Conservation (phyloP, 805 yeast species). For the Kregervanrija pseudodelftensis region DNA sequence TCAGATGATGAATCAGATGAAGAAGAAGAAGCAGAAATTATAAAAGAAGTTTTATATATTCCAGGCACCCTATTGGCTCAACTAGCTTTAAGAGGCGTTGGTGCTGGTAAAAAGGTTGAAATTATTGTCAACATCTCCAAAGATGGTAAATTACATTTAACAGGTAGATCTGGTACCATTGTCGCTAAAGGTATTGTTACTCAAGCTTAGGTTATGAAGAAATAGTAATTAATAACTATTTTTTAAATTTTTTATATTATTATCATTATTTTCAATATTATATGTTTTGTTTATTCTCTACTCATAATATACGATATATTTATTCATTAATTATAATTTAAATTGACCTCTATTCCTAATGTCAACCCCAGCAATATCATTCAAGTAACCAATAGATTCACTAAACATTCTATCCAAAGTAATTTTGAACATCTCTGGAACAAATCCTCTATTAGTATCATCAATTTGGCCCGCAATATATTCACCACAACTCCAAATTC, state of each 20-base stretch:
- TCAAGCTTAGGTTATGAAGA: slow-evolving; percentile 14
- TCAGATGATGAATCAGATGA: slow-evolving; percentile 44
- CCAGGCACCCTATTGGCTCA: slow-evolving; percentile 74
- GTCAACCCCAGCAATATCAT: slow-evolving; percentile 2
- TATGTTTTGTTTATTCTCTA: not conserved
- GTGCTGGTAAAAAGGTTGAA: slow-evolving; percentile 61
- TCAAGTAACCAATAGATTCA: not conserved
- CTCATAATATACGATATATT: not conserved
- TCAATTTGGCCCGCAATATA: slow-evolving; percentile 27
- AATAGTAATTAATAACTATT: not conserved
- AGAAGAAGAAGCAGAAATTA: slow-evolving; percentile 82
- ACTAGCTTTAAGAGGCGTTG: slow-evolving; percentile 64
- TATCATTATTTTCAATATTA: not conserved
- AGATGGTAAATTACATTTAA: slow-evolving; percentile 57
- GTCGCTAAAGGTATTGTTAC: slow-evolving; percentile 43
- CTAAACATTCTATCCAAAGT: slow-evolving; percentile 7
- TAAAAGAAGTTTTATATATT: slow-evolving; percentile 65
- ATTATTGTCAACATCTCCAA: slow-evolving; percentile 56
- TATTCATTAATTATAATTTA: slow-evolving; percentile 2
- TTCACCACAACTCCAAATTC: slow-evolving; percentile 34
- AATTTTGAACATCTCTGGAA: slow-evolving; percentile 8
- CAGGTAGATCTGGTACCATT: slow-evolving; percentile 50
- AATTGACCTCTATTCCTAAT: slow-evolving; percentile 2
- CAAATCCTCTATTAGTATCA: not conserved
- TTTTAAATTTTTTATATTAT: not conserved